Percentiles rank a stretch among this genome's conserved stretches.
These are phyloP conservation scores for Solanum paucissectum DNA, from an alignment of 257 asterid species.

Conservation along the genomic window DNA sequence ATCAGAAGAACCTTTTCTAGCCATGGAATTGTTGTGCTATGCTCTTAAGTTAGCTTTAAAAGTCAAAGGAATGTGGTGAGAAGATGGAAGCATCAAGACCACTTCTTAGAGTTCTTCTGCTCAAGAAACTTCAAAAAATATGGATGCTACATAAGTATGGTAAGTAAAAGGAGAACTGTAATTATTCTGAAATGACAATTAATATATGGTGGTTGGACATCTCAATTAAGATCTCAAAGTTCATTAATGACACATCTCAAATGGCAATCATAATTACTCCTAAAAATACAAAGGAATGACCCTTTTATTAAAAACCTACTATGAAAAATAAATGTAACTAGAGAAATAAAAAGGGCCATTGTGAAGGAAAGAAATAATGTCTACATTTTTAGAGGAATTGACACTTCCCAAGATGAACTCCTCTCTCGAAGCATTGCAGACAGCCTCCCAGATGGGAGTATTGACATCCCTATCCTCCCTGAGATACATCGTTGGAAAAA, in stretches of 20 bases:
- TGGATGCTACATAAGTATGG: not conserved
- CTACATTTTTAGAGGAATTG: not conserved
- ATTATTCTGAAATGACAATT: too few species aligned
- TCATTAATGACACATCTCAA: not conserved
- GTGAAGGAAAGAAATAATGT: not conserved
- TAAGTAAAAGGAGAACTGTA: not conserved
- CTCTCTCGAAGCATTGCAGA: not conserved
- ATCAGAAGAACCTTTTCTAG: not conserved
- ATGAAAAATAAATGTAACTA: not conserved
- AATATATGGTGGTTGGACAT: not conserved
- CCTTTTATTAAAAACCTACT: not conserved
- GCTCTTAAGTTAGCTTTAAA: not conserved
- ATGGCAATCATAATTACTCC: not conserved
- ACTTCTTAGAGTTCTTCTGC: not conserved
- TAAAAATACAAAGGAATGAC: not conserved
- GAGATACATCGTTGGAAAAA: not conserved
- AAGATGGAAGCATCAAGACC: not conserved
- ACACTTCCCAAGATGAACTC: not conserved
- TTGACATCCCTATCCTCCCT: not conserved
- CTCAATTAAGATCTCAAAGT: not conserved
- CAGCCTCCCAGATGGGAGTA: not conserved
- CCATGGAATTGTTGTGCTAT: not conserved
- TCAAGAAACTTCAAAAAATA: not conserved
- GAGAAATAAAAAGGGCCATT: not conserved
- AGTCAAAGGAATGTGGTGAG: not conserved